A percentile compares a stretch with the other conserved stretches of the same genome.
phyloP scores from a whole-genome alignment of 176 grass and related monocot genomes.

The Microstegium vimineum region DNA sequence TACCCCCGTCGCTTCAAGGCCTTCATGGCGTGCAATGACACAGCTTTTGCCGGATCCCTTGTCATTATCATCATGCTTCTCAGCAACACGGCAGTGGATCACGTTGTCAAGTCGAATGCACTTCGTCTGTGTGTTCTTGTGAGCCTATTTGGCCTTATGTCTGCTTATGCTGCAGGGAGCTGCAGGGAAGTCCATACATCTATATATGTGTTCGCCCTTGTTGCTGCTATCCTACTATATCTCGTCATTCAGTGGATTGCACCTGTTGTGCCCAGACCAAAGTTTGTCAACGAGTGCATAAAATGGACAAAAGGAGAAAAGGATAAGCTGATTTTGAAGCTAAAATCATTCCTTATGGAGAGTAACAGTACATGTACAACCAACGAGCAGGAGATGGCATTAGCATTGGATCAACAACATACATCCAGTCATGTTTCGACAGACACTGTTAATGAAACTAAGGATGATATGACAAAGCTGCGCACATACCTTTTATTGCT shows the following conservation, averaged over 20 bases:
- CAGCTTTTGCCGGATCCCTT: constrained; percentile 27
- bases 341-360: neutral
- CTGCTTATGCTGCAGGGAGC: constrained; percentile 33
- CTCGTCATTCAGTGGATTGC: constrained; percentile 19
- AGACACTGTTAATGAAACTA: neutral
- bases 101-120: constrained; percentile 10
- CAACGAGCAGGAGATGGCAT: neutral
- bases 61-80: constrained; percentile 40
- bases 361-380: neutral
- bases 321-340: neutral
- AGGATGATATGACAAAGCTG: constrained; percentile 17
- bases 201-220: constrained; percentile 30
- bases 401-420: neutral
- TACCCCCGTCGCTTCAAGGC: constrained; percentile 32
- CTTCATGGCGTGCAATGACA: constrained; percentile 33
- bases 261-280: constrained; percentile 17
- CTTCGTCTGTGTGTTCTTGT: constrained; percentile 24
- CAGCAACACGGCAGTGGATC: constrained; percentile 14
- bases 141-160: constrained; percentile 30
- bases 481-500: constrained; percentile 23
- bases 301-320: neutral
- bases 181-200: constrained; percentile 33
- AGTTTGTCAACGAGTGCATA: neutral
- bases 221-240: constrained; percentile 19
- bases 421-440: neutral